Conservation (phyloP, 192 early-diverging fungal genomes). For the Gonapodya sp. region DNA sequence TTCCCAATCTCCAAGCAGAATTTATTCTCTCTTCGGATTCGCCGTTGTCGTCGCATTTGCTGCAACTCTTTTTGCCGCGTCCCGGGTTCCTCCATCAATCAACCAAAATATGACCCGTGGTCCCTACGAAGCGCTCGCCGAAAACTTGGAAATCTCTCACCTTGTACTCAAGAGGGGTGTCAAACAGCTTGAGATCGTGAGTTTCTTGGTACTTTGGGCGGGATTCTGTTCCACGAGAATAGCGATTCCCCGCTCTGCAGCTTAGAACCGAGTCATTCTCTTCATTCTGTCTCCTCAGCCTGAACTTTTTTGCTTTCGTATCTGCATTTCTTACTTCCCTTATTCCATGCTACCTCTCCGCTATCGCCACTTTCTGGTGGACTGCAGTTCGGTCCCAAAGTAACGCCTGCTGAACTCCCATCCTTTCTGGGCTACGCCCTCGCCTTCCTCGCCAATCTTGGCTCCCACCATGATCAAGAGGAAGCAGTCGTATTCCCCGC, state of each 20-base stretch:
- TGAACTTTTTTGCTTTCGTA: no score
- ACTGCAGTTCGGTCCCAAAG: slow-evolving; percentile 1
- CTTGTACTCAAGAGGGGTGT: neutral
- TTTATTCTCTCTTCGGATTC: neutral
- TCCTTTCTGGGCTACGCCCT: slow-evolving; percentile 2
- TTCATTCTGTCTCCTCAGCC: no score
- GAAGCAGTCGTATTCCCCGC: neutral
- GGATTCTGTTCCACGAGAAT: no score
- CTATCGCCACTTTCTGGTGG: no score
- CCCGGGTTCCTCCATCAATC: neutral
- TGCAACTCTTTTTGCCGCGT: neutral
- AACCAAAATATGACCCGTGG: neutral
- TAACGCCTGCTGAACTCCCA: neutral
- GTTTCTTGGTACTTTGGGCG: no score
- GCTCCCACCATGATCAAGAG: slow-evolving; percentile 6
- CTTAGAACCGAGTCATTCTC: no score
- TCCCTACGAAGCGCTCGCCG: neutral
- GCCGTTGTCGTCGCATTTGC: neutral
- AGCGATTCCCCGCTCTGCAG: no score
- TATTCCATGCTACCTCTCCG: no score
- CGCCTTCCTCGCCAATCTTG: slow-evolving; percentile 6
- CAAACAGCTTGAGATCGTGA: neutral
- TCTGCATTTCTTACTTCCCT: no score
- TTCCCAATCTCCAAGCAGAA: neutral
- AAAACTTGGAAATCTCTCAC: neutral